A percentile compares a stretch with the other conserved stretches of the same genome.
Evolutionary conservation across 768 basidiomycete species (phyloP).

Genomic region (Lactarius evosmus): DNA sequence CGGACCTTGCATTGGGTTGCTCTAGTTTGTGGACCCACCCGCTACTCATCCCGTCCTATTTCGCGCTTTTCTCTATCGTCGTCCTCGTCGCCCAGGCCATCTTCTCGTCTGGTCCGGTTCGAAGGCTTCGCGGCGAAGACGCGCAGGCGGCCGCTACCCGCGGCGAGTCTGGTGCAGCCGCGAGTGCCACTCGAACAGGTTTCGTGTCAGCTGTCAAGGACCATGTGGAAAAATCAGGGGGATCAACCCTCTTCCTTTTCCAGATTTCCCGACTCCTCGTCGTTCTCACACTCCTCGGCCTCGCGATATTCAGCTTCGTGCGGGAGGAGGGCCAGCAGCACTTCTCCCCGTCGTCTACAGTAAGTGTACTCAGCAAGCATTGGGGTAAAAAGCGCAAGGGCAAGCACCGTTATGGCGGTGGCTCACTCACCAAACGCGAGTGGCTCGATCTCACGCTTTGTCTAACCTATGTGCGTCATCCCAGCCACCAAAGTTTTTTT

Average conservation of each 20-base stretch:
- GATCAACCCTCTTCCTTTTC: slow-evolving; percentile 45
- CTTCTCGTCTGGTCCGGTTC: neutral
- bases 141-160: neutral
- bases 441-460: slow-evolving; percentile 29
- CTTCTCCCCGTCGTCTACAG: neutral
- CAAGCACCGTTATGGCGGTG: slow-evolving; percentile 7
- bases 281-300: slow-evolving; percentile 45
- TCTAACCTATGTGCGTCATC: slow-evolving; percentile 35
- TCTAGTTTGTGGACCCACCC: slow-evolving; percentile 21
- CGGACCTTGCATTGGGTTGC: neutral
- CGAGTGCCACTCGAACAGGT: slow-evolving; percentile 2
- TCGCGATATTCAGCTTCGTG: slow-evolving; percentile 46
- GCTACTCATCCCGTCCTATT: slow-evolving; percentile 22
- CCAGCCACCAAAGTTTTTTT: neutral
- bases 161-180: neutral
- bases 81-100: slow-evolving; percentile 11
- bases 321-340: slow-evolving; percentile 32
- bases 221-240: slow-evolving; percentile 46
- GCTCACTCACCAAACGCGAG: slow-evolving; percentile 14
- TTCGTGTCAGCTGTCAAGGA: slow-evolving; percentile 23
- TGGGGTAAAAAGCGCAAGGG: slow-evolving; percentile 33
- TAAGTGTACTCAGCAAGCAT: slow-evolving; percentile 29
- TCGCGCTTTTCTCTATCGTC: slow-evolving; percentile 9
- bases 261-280: slow-evolving; percentile 46
- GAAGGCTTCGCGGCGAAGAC: neutral